These are phyloP conservation scores for Nemania serpens DNA, from an alignment of 2,329 filamentous ascomycete genomes.

Conservation along the genomic window DNA sequence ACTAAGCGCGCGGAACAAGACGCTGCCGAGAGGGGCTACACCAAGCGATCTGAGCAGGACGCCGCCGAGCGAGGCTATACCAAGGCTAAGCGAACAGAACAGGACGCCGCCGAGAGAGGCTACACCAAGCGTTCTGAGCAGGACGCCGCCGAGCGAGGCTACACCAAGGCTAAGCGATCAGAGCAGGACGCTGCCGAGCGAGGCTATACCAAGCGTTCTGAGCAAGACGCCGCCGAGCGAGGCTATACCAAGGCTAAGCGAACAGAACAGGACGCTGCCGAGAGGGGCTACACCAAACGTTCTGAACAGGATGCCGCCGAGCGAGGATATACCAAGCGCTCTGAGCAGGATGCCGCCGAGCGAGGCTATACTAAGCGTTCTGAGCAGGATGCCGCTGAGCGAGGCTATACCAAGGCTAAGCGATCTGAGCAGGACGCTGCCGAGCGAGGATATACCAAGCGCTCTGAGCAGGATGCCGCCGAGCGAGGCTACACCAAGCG, in stretches of 20 bases:
- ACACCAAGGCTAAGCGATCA: not conserved
- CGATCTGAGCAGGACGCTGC: not conserved
- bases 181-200: not conserved
- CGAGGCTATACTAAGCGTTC: not conserved
- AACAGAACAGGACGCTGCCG: not conserved
- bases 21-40: not conserved
- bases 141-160: not conserved
- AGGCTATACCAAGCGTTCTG: not conserved
- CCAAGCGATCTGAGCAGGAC: not conserved
- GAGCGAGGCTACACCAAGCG: not conserved
- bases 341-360: not conserved
- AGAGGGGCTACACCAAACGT: not conserved
- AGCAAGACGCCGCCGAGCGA: not conserved
- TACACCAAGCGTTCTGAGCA: not conserved
- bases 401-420: not conserved
- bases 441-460: not conserved
- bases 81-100: not conserved
- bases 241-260: not conserved
- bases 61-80: not conserved
- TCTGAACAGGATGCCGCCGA: not conserved
- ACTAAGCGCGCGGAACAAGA: not conserved
- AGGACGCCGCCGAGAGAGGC: not conserved
- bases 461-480: not conserved
- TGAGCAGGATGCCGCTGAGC: not conserved
- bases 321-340: too few relatives aligned